Percentiles rank a stretch among this genome's conserved stretches.
These are phyloP conservation scores for Selaginella tamariscina DNA, from an alignment of 75 land plant species.

Conservation along the genomic window DNA sequence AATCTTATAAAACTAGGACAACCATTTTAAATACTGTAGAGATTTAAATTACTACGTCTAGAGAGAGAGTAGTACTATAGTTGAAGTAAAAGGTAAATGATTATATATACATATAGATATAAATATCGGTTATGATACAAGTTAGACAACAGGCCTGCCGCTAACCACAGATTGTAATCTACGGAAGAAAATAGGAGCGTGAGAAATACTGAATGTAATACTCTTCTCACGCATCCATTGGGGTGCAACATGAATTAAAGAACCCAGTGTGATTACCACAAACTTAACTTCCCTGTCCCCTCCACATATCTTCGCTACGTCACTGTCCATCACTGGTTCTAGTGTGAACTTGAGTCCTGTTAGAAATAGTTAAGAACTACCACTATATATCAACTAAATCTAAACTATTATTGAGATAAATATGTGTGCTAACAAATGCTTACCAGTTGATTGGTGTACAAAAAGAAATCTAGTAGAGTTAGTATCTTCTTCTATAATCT, in stretches of 20 bases:
- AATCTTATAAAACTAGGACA: no score
- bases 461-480: neutral
- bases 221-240: conserved; percentile 1
- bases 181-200: neutral
- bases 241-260: neutral
- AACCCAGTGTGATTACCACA: neutral
- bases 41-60: no score
- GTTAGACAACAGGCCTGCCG: no score
- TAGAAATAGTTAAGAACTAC: no score
- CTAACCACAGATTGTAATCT: neutral
- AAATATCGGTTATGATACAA: no score
- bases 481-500: neutral
- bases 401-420: no score
- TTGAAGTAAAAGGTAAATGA: no score
- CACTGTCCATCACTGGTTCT: neutral
- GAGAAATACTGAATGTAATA: neutral
- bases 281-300: neutral
- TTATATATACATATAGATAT: no score
- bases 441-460: neutral
- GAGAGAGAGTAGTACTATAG: no score
- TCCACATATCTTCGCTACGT: neutral
- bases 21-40: no score
- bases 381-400: no score
- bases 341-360: neutral
- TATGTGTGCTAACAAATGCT: no score